Evolutionary conservation across 2,329 filamentous ascomycete genomes (phyloP).

Genomic region (Cladosporium sp.): DNA sequence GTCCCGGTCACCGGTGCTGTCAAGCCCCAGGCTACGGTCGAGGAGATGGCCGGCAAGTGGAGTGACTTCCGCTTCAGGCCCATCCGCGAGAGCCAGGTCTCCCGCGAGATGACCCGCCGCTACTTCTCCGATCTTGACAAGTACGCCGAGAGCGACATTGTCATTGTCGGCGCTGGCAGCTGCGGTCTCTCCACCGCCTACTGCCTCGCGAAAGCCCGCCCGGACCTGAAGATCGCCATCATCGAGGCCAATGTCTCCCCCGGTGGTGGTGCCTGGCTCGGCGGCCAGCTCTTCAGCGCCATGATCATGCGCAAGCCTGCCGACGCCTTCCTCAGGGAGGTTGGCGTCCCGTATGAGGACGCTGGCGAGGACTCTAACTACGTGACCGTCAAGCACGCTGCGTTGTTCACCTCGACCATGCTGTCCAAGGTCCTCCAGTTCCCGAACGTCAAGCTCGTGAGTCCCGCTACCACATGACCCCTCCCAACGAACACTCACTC

Average conservation of each 20-base stretch:
- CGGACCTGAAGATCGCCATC: slow-evolving; percentile 86
- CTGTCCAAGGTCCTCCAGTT: slow-evolving; percentile 75
- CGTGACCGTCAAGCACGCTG: slow-evolving; percentile 90
- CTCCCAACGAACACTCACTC: neutral
- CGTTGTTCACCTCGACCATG: slow-evolving; percentile 83
- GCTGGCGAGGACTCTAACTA: slow-evolving; percentile 61
- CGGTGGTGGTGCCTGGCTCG: slow-evolving; percentile 85
- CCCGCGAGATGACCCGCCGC: slow-evolving; percentile 81
- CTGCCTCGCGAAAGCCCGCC: slow-evolving; percentile 72
- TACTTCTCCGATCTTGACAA: slow-evolving; percentile 87
- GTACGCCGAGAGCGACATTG: slow-evolving; percentile 88
- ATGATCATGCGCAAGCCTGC: slow-evolving; percentile 95
- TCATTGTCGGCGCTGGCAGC: slow-evolving; percentile 85
- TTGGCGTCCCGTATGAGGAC: slow-evolving; percentile 81
- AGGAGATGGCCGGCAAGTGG: slow-evolving; percentile 70
- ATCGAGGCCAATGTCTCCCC: slow-evolving; percentile 83
- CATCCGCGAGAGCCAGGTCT: slow-evolving; percentile 88
- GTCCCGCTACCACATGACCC: neutral
- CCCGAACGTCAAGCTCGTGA: slow-evolving; percentile 76
- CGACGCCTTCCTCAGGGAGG: slow-evolving; percentile 72
- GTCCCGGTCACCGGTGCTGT: slow-evolving; percentile 32
- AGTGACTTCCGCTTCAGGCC: slow-evolving; percentile 73
- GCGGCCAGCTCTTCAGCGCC: slow-evolving; percentile 87
- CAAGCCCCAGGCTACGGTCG: slow-evolving; percentile 49
- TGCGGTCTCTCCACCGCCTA: slow-evolving; percentile 83